Percentiles rank a stretch among this genome's conserved stretches.
These are phyloP conservation scores for Amniculicola lignicola DNA, from an alignment of 495 filamentous ascomycete genomes.

Conservation along the genomic window DNA sequence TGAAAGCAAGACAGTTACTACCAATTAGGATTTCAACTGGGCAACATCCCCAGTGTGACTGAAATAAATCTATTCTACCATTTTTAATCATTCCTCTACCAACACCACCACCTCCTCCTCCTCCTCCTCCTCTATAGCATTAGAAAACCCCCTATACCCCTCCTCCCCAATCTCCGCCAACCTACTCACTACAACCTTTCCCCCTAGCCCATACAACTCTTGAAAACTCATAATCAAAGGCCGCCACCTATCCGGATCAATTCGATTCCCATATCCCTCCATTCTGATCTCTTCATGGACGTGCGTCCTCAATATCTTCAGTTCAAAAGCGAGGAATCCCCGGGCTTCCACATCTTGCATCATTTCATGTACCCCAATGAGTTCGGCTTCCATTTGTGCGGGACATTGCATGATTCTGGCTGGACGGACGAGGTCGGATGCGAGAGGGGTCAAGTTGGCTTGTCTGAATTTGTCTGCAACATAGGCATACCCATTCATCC, in stretches of 20 bases:
- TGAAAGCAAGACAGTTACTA: too few species aligned
- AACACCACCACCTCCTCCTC: too few species aligned
- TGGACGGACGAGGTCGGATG: constrained; percentile 34
- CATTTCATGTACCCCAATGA: constrained; percentile 39
- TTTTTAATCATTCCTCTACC: too few species aligned
- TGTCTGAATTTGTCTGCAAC: constrained; percentile 45
- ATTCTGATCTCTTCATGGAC: constrained; percentile 31
- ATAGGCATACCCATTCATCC: constrained; percentile 34
- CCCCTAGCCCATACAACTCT: constrained; percentile 43
- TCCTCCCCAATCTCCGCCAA: constrained; percentile 43
- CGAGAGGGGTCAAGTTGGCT: constrained; percentile 39
- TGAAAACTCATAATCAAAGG: constrained; percentile 48
- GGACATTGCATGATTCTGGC: constrained; percentile 44
- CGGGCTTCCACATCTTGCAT: constrained; percentile 38
- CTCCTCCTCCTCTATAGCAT: too few species aligned
- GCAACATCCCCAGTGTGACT: too few species aligned
- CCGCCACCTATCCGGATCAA: constrained; percentile 46
- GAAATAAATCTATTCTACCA: too few species aligned
- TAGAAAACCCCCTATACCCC: constrained; percentile 43
- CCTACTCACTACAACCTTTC: constrained; percentile 32
- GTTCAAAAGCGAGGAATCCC: constrained; percentile 19
- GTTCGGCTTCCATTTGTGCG: constrained; percentile 44
- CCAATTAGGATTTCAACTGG: too few species aligned
- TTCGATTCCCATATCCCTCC: constrained; percentile 43
- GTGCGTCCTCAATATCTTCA: constrained; percentile 25